Evolutionary conservation across 306 rosid species (phyloP).

Genomic region (Cucumis cinereus): DNA sequence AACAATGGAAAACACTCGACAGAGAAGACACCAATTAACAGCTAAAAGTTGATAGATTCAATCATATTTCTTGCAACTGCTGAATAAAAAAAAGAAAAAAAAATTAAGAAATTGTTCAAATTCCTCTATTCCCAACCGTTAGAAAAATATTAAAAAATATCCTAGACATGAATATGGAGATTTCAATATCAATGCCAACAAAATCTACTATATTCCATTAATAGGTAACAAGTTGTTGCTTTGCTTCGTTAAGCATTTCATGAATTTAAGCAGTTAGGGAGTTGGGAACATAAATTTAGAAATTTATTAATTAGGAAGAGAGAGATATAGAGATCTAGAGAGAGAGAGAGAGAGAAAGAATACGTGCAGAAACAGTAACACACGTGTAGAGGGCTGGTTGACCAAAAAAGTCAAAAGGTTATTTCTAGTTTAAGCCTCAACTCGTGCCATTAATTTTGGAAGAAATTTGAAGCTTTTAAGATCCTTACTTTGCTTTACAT

Average conservation of each 20-base stretch:
- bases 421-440: not conserved
- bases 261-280: not conserved
- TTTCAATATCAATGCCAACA: not conserved
- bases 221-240: not conserved
- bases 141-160: too few relatives aligned
- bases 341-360: too few relatives aligned
- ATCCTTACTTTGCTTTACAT: not conserved
- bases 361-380: not conserved
- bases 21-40: too few relatives aligned
- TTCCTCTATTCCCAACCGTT: too few relatives aligned
- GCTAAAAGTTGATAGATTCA: too few relatives aligned
- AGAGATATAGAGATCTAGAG: not conserved
- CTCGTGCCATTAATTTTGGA: not conserved
- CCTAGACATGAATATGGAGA: not conserved
- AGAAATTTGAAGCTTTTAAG: not conserved
- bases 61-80: too few relatives aligned
- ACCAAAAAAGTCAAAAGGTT: not conserved
- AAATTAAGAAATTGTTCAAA: too few relatives aligned
- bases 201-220: not conserved
- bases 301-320: not conserved
- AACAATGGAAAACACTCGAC: too few relatives aligned
- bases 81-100: too few relatives aligned
- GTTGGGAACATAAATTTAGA: not conserved
- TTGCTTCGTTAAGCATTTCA: not conserved
- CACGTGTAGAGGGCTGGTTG: not conserved